A percentile compares a stretch with the other conserved stretches of the same genome.
Conservation (phyloP, 2,329 filamentous ascomycete species). For the Beauveria varroae region DNA sequence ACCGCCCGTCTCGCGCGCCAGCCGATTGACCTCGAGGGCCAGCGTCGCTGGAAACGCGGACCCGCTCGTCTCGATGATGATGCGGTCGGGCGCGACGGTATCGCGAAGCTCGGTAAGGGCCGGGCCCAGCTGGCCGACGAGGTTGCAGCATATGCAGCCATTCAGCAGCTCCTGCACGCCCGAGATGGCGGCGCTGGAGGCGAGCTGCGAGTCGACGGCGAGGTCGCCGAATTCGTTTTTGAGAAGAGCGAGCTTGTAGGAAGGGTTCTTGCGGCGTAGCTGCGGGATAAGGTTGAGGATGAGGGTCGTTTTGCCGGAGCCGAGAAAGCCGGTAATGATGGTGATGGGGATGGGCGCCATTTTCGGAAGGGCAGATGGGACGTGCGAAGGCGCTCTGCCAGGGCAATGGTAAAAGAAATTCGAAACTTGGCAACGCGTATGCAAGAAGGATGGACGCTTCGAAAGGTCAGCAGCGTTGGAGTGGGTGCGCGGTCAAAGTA, state of each 20-base stretch:
- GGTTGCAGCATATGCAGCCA: conserved; percentile 97
- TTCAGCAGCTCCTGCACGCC: conserved; percentile 91
- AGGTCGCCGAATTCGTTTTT: conserved; percentile 99
- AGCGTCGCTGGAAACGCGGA: conserved; percentile 83
- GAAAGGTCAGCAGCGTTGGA: not conserved
- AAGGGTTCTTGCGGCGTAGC: conserved; percentile 61
- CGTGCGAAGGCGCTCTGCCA: not conserved
- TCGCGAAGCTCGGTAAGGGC: conserved; percentile 68
- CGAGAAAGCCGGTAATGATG: conserved; percentile 92
- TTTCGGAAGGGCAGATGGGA: conserved; percentile 10
- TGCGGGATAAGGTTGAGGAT: conserved; percentile 92
- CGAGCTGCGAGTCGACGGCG: conserved; percentile 87
- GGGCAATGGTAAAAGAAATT: not conserved
- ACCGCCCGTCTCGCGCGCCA: conserved; percentile 58
- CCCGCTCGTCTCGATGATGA: conserved; percentile 90
- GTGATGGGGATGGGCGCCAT: conserved; percentile 80
- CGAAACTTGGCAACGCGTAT: not conserved
- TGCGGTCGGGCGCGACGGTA: conserved; percentile 60
- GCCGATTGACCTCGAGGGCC: conserved; percentile 80
- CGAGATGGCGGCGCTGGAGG: conserved; percentile 71
- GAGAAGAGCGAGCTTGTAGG: conserved; percentile 83
- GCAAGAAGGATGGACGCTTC: not conserved
- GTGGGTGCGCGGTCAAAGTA: not conserved
- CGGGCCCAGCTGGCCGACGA: conserved; percentile 81
- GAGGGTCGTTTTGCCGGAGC: conserved; percentile 92